Conservation (phyloP, 441 rosid genomes). For the Euphorbia schlechtendalii region DNA sequence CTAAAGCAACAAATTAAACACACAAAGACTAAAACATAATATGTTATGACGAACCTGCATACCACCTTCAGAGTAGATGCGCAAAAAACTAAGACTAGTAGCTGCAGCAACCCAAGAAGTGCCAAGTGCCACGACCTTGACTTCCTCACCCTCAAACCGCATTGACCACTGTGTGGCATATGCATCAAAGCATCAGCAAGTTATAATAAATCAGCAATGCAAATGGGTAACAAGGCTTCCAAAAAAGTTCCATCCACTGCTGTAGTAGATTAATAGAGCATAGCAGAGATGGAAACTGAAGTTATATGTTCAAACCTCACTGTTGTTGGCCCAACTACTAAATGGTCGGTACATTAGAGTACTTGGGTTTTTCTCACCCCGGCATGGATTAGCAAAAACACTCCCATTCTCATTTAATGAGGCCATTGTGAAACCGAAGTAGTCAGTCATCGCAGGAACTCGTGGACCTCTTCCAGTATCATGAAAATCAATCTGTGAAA, state of each 20-base stretch:
- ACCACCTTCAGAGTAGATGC: conserved; percentile 84
- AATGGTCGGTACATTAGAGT: conserved; percentile 93
- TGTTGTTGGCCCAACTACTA: conserved; percentile 82
- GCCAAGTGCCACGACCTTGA: conserved; percentile 76
- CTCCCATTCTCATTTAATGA: conserved; percentile 80
- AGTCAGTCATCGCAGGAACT: conserved; percentile 90
- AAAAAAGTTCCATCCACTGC: conserved; percentile 4
- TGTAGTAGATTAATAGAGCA: neutral
- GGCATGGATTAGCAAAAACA: conserved; percentile 87
- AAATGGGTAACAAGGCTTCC: neutral
- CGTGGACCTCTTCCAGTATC: conserved; percentile 91
- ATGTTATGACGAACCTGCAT: conserved; percentile 55
- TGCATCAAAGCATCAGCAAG: conserved; percentile 17
- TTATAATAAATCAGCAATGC: conserved; percentile 8
- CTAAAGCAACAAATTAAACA: neutral
- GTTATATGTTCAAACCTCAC: conserved; percentile 53
- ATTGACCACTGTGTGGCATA: conserved; percentile 71
- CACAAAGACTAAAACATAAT: no score
- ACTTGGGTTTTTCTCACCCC: conserved; percentile 89
- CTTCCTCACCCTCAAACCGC: conserved; percentile 98
- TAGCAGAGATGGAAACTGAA: neutral
- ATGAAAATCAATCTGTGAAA: conserved; percentile 81
- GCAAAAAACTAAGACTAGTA: conserved; percentile 83
- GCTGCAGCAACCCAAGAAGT: conserved; percentile 79
- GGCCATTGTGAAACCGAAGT: conserved; percentile 94